Evolutionary conservation across 257 asterid species (phyloP).

Genomic region (Asclepias syriaca): DNA sequence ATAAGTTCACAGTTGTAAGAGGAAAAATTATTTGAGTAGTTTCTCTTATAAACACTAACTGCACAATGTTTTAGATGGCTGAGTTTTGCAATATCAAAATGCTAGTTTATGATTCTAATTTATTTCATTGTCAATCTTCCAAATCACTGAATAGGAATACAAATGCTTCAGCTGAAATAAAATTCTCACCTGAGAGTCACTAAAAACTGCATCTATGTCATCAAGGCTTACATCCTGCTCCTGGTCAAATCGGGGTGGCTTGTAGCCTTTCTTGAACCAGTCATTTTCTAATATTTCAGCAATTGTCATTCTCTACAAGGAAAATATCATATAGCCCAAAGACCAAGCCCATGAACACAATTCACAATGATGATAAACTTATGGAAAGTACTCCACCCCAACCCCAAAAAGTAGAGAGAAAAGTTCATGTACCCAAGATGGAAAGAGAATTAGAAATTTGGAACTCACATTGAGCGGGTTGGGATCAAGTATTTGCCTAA

Average conservation of each 20-base stretch:
- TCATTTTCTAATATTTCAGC: conserved; percentile 61
- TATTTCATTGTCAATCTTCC: not conserved
- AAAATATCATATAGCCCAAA: conserved; percentile 5
- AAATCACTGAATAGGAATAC: not conserved
- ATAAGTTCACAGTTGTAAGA: not conserved
- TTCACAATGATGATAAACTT: not conserved
- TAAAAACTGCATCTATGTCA: conserved; percentile 71
- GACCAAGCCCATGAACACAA: not conserved
- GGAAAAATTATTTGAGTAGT: not conserved
- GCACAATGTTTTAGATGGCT: not conserved
- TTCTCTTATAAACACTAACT: not conserved
- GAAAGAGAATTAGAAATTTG: not conserved
- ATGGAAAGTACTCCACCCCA: not conserved
- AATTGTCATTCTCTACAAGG: conserved; percentile 59
- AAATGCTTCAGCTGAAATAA: conserved; percentile 6
- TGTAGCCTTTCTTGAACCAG: conserved; percentile 73
- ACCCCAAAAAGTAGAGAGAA: not conserved
- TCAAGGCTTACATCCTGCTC: conserved; percentile 65
- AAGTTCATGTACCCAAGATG: not conserved
- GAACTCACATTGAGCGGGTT: conserved; percentile 62
- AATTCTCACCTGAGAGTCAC: conserved; percentile 47
- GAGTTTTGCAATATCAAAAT: not conserved
- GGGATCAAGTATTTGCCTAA: conserved; percentile 64
- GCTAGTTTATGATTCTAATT: not conserved
- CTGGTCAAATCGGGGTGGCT: conserved; percentile 56